Evolutionary conservation across 768 basidiomycete genomes (phyloP), one percentile per base, ranked within the genome.

Genomic region (Kwoniella newhampshirensis): DNA sequence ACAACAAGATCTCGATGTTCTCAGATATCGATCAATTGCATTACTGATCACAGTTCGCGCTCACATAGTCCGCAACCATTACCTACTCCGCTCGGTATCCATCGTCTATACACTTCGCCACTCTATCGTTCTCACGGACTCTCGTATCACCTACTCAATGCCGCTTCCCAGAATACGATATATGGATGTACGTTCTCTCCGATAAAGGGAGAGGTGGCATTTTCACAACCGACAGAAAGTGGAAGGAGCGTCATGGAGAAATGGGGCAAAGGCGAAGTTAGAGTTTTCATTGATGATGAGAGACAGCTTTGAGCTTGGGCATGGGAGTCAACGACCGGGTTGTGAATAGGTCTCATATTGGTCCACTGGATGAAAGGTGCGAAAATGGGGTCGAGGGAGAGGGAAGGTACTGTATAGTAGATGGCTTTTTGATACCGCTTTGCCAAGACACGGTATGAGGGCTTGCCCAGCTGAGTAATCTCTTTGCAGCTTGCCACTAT

Each of bases 251-350:
- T 67, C 18, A 76, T 76, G 75, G 60, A 68, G 47, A 37, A 46
- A 4, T 76, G 72, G 75, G 73, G 75, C 7, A 51, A 55, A 18
- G 75, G 71, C 4, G 39, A 26, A n/a, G 60, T 73, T 3, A 60
- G 70, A 51, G 73, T 76, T 5, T 76, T 76, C 53, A 68, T 69
- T 21, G 75, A 76, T 51, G 75, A 76, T 56, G 75, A 74, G 54
- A 60, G 62, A 53, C 71, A 73, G 55, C 47, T 66, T 13, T 32
- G 32, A 32, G n/a, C n/a, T n/a, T n/a, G n/a, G n/a, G n/a, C n/a
- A n/a, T n/a, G n/a, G n/a, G n/a, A n/a, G n/a, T n/a, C n/a, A n/a
- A n/a, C n/a, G n/a, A n/a, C n/a, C n/a, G n/a, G n/a, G n/a, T n/a
- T n/a, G n/a, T n/a, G n/a, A n/a, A n/a, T n/a, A n/a, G n/a, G n/a